Evolutionary conservation across 139 green algal species (phyloP).

Genomic region (Picochlorum sp.): DNA sequence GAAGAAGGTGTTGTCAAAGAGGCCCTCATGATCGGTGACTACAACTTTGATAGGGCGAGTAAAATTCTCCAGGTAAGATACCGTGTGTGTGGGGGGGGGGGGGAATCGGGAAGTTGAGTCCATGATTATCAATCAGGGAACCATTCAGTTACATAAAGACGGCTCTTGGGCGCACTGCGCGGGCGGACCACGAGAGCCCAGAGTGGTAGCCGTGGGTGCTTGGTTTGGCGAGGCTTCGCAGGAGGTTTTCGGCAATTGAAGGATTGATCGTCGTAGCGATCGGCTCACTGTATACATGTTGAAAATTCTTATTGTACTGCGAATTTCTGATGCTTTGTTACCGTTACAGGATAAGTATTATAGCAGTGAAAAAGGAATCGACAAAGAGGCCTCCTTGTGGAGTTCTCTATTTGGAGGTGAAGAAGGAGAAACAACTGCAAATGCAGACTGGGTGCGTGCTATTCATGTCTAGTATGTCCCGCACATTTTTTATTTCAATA

Average conservation of each 20-base stretch:
- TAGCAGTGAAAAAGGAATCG: not conserved
- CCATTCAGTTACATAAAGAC: too few relatives aligned
- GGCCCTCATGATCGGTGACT: not conserved
- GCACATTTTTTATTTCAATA: not conserved
- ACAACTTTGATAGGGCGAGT: not conserved
- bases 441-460: not conserved
- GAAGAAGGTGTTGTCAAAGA: not conserved
- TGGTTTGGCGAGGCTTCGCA: too few relatives aligned
- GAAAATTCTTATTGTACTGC: not conserved
- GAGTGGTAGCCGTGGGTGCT: too few relatives aligned
- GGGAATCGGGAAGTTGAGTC: too few relatives aligned
- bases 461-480: not conserved
- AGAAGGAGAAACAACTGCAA: not conserved
- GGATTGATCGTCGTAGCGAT: not conserved
- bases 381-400: not conserved
- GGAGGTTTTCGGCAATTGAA: not conserved
- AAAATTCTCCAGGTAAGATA: not conserved
- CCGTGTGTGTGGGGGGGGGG: not conserved
- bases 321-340: too few relatives aligned
- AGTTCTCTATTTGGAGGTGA: not conserved
- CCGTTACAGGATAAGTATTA: slow-evolving; percentile 3
- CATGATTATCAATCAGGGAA: too few relatives aligned
- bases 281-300: not conserved
- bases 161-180: too few relatives aligned
- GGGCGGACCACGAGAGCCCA: too few relatives aligned